A percentile compares a stretch with the other conserved stretches of the same genome.
Conservation (phyloP, 2,329 filamentous ascomycete genomes). For the Claviceps paspali region DNA sequence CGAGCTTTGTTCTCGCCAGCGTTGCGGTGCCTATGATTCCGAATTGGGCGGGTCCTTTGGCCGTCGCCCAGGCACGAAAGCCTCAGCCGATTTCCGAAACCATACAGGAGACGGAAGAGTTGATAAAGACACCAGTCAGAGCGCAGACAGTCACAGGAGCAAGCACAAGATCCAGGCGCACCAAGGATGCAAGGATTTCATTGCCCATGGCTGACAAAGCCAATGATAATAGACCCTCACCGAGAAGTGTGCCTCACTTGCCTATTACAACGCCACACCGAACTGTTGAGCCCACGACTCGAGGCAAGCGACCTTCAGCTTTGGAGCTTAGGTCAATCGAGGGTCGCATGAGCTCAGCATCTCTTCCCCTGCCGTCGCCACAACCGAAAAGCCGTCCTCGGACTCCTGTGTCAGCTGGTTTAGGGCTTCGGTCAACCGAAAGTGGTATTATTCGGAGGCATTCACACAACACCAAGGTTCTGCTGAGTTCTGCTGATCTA, state of each 20-base stretch:
- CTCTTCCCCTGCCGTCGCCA: conserved; percentile 47
- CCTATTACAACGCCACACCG: conserved; percentile 10
- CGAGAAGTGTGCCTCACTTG: conserved; percentile 11
- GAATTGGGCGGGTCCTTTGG: conserved; percentile 65
- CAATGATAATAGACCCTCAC: conserved; percentile 14
- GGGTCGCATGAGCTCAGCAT: conserved; percentile 51
- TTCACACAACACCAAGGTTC: conserved; percentile 43
- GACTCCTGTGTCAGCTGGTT: conserved; percentile 42
- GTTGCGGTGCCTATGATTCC: conserved; percentile 61
- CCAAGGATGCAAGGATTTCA: conserved; percentile 29
- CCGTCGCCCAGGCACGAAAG: conserved; percentile 67
- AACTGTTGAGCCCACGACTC: conserved; percentile 18
- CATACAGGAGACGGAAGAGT: conserved; percentile 20
- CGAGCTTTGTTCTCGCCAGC: conserved; percentile 65
- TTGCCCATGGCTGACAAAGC: conserved; percentile 21
- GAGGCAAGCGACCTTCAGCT: conserved; percentile 29
- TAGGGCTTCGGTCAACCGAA: conserved; percentile 30
- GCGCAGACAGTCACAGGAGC: conserved; percentile 50
- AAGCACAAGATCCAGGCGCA: conserved; percentile 34
- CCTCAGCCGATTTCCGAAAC: conserved; percentile 33
- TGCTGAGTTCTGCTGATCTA: conserved; percentile 45
- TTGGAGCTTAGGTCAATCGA: conserved; percentile 40
- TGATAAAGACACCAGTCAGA: conserved; percentile 35
- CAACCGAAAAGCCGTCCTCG: conserved; percentile 35
- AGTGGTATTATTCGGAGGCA: conserved; percentile 38